phyloP scores from a whole-genome alignment of 441 rosid genomes.

The Hura crepitans region DNA sequence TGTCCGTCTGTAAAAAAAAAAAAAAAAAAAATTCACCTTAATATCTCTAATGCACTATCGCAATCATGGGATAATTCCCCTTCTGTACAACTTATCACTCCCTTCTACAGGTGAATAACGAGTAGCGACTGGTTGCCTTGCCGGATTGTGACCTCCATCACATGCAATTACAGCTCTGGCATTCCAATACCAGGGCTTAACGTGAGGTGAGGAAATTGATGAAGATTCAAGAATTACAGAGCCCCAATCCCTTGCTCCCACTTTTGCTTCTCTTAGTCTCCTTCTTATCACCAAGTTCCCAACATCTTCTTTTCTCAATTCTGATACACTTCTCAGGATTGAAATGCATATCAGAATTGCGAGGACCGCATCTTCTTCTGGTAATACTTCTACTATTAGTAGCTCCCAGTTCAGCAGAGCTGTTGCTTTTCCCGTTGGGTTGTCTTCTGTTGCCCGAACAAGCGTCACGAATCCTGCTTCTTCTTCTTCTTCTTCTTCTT shows the following conservation, averaged over 20 bases:
- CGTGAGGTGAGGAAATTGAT: slow-evolving; percentile 32
- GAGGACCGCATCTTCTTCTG: slow-evolving; percentile 73
- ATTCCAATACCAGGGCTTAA: slow-evolving; percentile 75
- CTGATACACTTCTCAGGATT: slow-evolving; percentile 61
- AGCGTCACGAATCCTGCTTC: slow-evolving; percentile 53
- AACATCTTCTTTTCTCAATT: slow-evolving; percentile 55
- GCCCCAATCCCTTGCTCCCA: slow-evolving; percentile 71
- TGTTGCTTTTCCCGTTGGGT: slow-evolving; percentile 61
- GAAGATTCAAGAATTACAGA: slow-evolving; percentile 50
- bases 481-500: slow-evolving; percentile 27
- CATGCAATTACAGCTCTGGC: slow-evolving; percentile 40
- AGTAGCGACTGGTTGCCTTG: slow-evolving; percentile 41
- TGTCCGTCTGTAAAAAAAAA: no score
- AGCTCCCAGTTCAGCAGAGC: slow-evolving; percentile 81
- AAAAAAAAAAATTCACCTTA: no score
- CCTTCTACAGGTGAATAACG: slow-evolving; percentile 61
- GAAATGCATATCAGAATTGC: slow-evolving; percentile 57
- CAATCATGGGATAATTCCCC: slow-evolving; percentile 56
- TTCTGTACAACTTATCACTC: slow-evolving; percentile 62
- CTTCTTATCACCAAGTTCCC: slow-evolving; percentile 59
- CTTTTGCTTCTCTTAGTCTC: slow-evolving; percentile 60
- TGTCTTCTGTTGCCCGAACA: slow-evolving; percentile 53
- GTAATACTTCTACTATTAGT: slow-evolving; percentile 48
- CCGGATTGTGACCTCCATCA: slow-evolving; percentile 28
- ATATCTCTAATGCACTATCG: no score